phyloP scores from a whole-genome alignment of 1,139 yeast genomes.

The Geotrichum citri-aurantii region DNA sequence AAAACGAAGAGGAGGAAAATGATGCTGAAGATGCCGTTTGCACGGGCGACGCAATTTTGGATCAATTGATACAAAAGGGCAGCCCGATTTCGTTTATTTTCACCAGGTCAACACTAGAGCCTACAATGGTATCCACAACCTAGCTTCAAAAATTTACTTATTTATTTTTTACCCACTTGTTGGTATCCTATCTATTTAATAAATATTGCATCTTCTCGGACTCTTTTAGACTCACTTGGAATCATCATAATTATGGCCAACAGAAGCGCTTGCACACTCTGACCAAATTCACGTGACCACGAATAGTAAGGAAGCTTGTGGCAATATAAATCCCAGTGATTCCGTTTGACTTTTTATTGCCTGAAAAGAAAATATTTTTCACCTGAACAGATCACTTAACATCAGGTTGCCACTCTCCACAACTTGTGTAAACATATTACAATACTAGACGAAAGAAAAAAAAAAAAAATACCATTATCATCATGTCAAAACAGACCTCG shows the following conservation, averaged over 20 bases:
- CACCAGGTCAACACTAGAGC: constrained; percentile 15
- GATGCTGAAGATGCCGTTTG: not conserved
- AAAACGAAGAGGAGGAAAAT: not conserved
- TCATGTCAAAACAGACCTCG: constrained; percentile 8
- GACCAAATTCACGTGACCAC: not conserved
- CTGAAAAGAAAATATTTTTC: not conserved
- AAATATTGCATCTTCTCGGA: not conserved
- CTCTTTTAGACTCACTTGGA: not conserved
- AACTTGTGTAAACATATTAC: not conserved
- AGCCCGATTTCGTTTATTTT: constrained; percentile 12
- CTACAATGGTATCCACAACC: not conserved
- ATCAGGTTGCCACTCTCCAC: not conserved
- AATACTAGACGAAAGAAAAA: not conserved
- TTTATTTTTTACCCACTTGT: not conserved
- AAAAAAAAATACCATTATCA: not conserved
- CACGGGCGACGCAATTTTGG: constrained; percentile 12
- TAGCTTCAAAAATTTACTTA: not conserved
- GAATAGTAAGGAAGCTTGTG: no score
- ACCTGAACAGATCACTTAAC: not conserved
- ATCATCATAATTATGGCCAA: not conserved
- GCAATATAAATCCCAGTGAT: not conserved
- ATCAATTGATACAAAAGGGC: not conserved
- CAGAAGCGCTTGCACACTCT: not conserved
- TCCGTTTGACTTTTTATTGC: not conserved
- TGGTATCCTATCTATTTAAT: not conserved